Percentiles rank a stretch among this genome's conserved stretches.
Conservation (phyloP, 1,139 yeast species). For the Zygosaccharomyces pseudobailii region DNA sequence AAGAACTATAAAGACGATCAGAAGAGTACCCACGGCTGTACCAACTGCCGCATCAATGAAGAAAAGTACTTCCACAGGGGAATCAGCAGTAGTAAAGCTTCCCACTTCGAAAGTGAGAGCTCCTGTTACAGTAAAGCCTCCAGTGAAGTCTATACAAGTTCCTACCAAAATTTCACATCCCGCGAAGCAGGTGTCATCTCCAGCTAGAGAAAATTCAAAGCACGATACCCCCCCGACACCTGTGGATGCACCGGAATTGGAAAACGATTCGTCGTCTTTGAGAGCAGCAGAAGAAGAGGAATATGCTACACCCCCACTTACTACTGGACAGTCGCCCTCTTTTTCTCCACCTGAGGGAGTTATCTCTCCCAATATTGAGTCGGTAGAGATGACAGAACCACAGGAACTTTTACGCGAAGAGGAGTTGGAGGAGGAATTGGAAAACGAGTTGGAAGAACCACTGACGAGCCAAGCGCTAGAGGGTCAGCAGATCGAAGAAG, state of each 20-base stretch:
- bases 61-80: not conserved
- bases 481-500: not conserved
- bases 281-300: not conserved
- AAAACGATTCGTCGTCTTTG: no score
- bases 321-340: not conserved
- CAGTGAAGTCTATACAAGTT: no score
- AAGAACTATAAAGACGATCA: not conserved
- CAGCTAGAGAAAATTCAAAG: not conserved
- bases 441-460: not conserved
- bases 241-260: not conserved
- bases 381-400: not conserved
- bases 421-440: not conserved
- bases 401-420: not conserved
- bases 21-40: not conserved
- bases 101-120: not conserved
- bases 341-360: not conserved
- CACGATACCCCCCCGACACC: not conserved
- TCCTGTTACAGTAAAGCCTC: no score
- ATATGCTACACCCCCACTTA: not conserved
- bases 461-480: not conserved
- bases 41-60: not conserved
- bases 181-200: no score
- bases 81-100: not conserved
- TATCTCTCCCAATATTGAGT: not conserved
- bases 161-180: no score